Percentiles rank a stretch among this genome's conserved stretches.
phyloP scores from a whole-genome alignment of 2,329 filamentous ascomycete genomes.

The Colletotrichum sp. region DNA sequence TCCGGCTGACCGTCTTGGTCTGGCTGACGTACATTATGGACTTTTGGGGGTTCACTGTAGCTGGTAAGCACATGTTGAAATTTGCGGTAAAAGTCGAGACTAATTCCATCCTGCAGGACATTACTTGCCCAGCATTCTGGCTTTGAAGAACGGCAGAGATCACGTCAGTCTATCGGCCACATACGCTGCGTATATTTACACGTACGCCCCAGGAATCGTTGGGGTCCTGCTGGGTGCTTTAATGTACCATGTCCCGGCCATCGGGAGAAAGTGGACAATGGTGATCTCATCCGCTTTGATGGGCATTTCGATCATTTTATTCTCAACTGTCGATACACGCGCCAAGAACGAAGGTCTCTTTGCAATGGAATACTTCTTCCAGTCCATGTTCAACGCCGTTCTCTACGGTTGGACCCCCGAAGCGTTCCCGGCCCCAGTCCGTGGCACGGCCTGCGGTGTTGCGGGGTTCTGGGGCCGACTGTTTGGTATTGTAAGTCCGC shows the following conservation, averaged over 20 bases:
- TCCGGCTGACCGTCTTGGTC: slow-evolving; percentile 36
- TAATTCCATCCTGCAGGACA: slow-evolving; percentile 27
- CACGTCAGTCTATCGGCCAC: slow-evolving; percentile 48
- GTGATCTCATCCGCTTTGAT: slow-evolving; percentile 28
- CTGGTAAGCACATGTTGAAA: slow-evolving; percentile 28
- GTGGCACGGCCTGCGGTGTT: slow-evolving; percentile 58
- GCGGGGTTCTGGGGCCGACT: slow-evolving; percentile 64
- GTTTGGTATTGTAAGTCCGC: slow-evolving; percentile 61
- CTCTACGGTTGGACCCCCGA: slow-evolving; percentile 23
- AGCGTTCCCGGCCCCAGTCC: slow-evolving; percentile 46
- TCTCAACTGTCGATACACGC: slow-evolving; percentile 27
- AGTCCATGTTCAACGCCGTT: slow-evolving; percentile 25
- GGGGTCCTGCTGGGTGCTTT: slow-evolving; percentile 53
- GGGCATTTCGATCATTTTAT: slow-evolving; percentile 29
- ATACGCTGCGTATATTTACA: slow-evolving; percentile 59
- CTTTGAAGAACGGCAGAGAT: slow-evolving; percentile 53
- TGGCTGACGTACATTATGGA: slow-evolving; percentile 45
- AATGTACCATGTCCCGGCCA: slow-evolving; percentile 47
- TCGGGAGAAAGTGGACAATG: slow-evolving; percentile 31
- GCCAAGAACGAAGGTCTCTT: slow-evolving; percentile 30
- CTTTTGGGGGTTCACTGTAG: slow-evolving; percentile 42
- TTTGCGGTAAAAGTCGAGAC: fast-evolving
- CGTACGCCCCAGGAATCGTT: slow-evolving; percentile 56
- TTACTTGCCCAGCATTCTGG: slow-evolving; percentile 54
- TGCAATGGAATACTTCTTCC: slow-evolving; percentile 34